Percentiles rank a stretch among this genome's conserved stretches.
These are phyloP conservation scores for Fraxinus angustifolia DNA, from an alignment of 305 asterid genomes.

Conservation along the genomic window DNA sequence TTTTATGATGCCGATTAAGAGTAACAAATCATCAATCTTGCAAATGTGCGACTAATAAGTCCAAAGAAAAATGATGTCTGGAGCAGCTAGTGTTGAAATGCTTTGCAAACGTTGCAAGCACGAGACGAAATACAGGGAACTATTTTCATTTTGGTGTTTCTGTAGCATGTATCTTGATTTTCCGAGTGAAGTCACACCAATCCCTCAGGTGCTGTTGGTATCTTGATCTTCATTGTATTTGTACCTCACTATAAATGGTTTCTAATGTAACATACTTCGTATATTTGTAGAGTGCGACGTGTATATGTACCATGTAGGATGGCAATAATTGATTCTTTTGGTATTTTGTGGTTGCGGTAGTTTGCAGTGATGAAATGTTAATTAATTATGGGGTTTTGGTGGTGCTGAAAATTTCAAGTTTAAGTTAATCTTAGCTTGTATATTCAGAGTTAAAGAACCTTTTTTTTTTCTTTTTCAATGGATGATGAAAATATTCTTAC, in stretches of 20 bases:
- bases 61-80: background rate
- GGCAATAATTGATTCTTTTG: background rate
- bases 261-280: background rate
- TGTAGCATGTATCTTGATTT: background rate
- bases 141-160: background rate
- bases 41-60: background rate
- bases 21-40: background rate
- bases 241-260: background rate
- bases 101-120: background rate
- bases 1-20: background rate
- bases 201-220: background rate
- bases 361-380: background rate
- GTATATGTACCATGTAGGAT: background rate
- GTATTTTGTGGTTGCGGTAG: background rate
- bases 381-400: background rate
- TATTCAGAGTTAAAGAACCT: background rate
- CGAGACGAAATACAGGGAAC: background rate
- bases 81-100: background rate
- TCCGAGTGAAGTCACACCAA: background rate
- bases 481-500: background rate
- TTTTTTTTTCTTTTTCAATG: background rate
- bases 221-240: background rate
- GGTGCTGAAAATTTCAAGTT: background rate
- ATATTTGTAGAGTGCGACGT: background rate
- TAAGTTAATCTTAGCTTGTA: background rate